Evolutionary conservation across 495 filamentous ascomycete genomes (phyloP).

Genomic region (Tuber microsphaerosporum): DNA sequence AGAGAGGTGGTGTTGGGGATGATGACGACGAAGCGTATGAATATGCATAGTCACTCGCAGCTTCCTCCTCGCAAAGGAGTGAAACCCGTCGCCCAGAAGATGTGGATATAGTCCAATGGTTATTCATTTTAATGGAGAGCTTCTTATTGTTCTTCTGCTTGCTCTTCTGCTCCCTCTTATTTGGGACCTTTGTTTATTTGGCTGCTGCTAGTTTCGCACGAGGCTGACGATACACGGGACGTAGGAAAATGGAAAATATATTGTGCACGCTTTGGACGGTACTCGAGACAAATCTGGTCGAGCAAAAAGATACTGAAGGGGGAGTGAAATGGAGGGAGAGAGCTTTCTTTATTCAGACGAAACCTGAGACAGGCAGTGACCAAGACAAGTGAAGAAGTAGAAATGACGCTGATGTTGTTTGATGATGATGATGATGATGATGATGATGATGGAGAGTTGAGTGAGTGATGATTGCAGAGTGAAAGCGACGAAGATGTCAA

Average conservation of each 20-base stretch:
- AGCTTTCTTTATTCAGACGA: neutral
- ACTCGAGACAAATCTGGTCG: neutral
- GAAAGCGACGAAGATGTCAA: conserved; percentile 30
- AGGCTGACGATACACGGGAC: conserved; percentile 19
- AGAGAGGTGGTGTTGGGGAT: conserved; percentile 40
- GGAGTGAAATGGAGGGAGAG: neutral
- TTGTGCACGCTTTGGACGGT: conserved; percentile 14
- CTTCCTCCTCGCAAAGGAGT: conserved; percentile 37
- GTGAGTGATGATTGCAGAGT: conserved; percentile 22
- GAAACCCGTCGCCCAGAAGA: conserved; percentile 40
- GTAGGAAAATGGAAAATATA: conserved; percentile 9
- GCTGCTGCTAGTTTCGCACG: conserved; percentile 3
- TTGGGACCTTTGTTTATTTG: neutral
- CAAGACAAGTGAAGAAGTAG: conserved; percentile 26
- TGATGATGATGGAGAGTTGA: conserved; percentile 17
- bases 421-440: conserved; percentile 13
- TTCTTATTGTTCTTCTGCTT: neutral
- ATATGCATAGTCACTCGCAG: conserved; percentile 30
- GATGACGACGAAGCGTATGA: conserved; percentile 28
- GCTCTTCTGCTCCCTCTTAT: neutral
- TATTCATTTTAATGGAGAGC: conserved; percentile 25
- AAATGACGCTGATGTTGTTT: neutral
- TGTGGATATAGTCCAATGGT: conserved; percentile 40
- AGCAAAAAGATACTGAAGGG: neutral
- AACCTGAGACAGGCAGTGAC: conserved; percentile 11